Percentiles rank a stretch among this genome's conserved stretches.
Evolutionary conservation across 75 land plant genomes (phyloP).

Genomic region (Cunninghamia lanceolata): DNA sequence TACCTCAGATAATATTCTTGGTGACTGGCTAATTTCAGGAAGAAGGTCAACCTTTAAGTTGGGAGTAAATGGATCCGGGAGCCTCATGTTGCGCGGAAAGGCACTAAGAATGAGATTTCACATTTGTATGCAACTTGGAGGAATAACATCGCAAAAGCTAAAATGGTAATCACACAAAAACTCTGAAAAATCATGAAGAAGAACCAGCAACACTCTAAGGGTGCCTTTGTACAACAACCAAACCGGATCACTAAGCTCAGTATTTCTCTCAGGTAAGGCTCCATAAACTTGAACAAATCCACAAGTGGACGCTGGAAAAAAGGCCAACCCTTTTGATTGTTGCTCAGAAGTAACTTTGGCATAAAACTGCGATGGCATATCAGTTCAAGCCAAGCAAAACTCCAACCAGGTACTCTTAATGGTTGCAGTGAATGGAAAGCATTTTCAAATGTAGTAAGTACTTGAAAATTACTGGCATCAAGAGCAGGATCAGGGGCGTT

Average conservation of each 20-base stretch:
- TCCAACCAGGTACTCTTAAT: constrained; percentile 80
- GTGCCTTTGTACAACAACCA: constrained; percentile 90
- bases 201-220: constrained; percentile 81
- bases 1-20: constrained; percentile 90
- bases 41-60: constrained; percentile 97
- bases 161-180: constrained; percentile 97
- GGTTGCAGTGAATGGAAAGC: constrained; percentile 92
- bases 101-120: constrained; percentile 98
- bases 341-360: constrained; percentile 83
- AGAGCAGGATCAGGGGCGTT: constrained; percentile 62
- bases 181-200: constrained; percentile 97
- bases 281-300: constrained; percentile 92
- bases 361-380: constrained; percentile 95
- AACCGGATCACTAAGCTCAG: constrained; percentile 87
- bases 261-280: constrained; percentile 92
- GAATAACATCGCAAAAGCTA: constrained; percentile 99
- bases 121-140: constrained; percentile 96
- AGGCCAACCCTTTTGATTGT: constrained; percentile 93
- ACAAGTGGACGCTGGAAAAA: constrained; percentile 80
- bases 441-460: constrained; percentile 83
- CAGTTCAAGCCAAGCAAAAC: constrained; percentile 97
- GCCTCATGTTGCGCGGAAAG: constrained; percentile 96
- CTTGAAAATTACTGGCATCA: constrained; percentile 86
- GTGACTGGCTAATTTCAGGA: constrained; percentile 82
- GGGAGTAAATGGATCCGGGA: constrained; percentile 98